Conservation (phyloP, 1,139 yeast species). For the Pichia sp. region DNA sequence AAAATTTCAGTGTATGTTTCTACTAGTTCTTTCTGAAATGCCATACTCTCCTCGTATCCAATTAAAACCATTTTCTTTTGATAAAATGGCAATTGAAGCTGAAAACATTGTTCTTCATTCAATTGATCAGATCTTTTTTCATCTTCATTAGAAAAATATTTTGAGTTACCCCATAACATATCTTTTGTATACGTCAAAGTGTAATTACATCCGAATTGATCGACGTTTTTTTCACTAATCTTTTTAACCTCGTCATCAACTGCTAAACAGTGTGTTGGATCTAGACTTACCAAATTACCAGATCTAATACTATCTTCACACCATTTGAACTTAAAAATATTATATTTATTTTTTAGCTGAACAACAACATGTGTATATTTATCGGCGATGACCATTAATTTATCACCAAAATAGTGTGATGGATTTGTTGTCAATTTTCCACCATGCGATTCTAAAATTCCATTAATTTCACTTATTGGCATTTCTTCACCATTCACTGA, state of each 20-base stretch:
- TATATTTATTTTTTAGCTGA: slow-evolving; percentile 41
- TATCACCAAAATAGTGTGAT: slow-evolving; percentile 16
- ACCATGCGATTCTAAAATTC: slow-evolving; percentile 42
- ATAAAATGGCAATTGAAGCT: not conserved
- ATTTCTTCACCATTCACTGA: slow-evolving; percentile 25
- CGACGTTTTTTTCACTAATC: slow-evolving; percentile 32
- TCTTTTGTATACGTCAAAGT: slow-evolving; percentile 28
- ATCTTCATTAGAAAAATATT: slow-evolving; percentile 14
- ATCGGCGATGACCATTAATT: slow-evolving; percentile 42
- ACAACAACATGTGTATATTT: slow-evolving; percentile 41
- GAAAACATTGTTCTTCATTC: not conserved
- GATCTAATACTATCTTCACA: slow-evolving; percentile 55
- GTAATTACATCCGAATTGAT: slow-evolving; percentile 52
- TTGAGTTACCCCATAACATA: slow-evolving; percentile 32
- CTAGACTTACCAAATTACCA: slow-evolving; percentile 43
- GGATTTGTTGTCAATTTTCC: slow-evolving; percentile 34
- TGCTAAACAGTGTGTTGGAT: slow-evolving; percentile 49
- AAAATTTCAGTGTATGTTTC: slow-evolving; percentile 30
- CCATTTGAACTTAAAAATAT: slow-evolving; percentile 67
- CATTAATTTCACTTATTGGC: slow-evolving; percentile 32
- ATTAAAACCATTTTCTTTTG: slow-evolving; percentile 8
- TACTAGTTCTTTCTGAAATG: slow-evolving; percentile 3
- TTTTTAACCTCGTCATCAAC: slow-evolving; percentile 29
- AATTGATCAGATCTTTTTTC: not conserved
- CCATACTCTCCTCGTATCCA: slow-evolving; percentile 11